Evolutionary conservation across 345 rosid genomes (phyloP).

Genomic region (Citrus unshiu): DNA sequence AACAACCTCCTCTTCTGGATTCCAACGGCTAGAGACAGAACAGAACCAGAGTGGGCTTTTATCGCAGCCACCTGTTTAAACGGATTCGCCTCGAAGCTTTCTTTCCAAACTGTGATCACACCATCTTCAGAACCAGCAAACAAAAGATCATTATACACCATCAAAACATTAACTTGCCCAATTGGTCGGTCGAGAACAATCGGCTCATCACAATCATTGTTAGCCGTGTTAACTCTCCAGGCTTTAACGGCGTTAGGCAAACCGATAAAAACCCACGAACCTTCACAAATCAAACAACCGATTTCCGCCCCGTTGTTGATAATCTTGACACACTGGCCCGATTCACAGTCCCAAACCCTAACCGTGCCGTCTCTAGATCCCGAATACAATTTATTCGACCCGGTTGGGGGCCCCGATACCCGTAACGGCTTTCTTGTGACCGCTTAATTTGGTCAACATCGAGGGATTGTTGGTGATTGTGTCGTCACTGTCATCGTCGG

Average conservation of each 20-base stretch:
- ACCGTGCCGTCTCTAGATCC: conserved; percentile 9
- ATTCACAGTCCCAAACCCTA: conserved; percentile 10
- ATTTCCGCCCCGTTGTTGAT: not conserved
- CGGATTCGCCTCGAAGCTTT: not conserved
- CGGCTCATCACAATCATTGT: not conserved
- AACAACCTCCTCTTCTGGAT: not conserved
- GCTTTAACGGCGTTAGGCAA: not conserved
- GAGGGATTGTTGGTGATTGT: not conserved
- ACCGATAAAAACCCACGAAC: not conserved
- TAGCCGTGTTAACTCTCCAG: not conserved
- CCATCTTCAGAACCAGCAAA: conserved; percentile 10
- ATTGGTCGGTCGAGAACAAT: not conserved
- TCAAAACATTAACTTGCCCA: not conserved
- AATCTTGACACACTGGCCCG: not conserved
- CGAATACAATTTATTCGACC: conserved; percentile 9
- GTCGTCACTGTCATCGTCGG: not conserved
- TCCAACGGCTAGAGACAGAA: not conserved
- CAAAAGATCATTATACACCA: not conserved
- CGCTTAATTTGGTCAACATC: not conserved
- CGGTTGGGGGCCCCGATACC: conserved; percentile 8
- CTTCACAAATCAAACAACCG: conserved; percentile 4
- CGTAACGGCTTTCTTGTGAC: not conserved
- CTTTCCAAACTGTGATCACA: not conserved
- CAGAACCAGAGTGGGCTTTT: not conserved
- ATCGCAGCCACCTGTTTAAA: not conserved